Evolutionary conservation across 2,329 filamentous ascomycete species (phyloP).

Genomic region (Emmonsiellopsis sp.): DNA sequence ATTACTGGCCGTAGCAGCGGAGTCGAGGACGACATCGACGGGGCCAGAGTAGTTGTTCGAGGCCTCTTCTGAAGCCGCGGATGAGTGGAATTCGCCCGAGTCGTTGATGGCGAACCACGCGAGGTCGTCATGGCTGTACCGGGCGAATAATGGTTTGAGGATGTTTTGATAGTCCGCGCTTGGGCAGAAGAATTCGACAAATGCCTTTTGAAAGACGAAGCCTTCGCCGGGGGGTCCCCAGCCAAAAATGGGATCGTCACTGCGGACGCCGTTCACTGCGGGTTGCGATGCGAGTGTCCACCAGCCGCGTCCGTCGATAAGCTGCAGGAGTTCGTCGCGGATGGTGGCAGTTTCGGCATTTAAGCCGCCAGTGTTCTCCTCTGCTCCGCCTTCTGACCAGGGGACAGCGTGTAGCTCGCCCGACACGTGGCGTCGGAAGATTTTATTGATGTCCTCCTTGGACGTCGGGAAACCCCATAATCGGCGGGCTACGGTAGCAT

Average conservation of each 20-base stretch:
- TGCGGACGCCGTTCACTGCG: conserved; percentile 76
- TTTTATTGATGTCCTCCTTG: conserved; percentile 60
- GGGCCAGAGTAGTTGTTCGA: conserved; percentile 7
- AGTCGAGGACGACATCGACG: conserved; percentile 20
- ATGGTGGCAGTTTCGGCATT: conserved; percentile 74
- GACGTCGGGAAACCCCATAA: conserved; percentile 76
- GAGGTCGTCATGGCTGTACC: conserved; percentile 55
- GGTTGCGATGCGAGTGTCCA: conserved; percentile 96
- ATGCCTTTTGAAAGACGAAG: conserved; percentile 96
- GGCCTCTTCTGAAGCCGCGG: conserved; percentile 22
- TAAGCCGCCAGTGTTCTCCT: conserved; percentile 37
- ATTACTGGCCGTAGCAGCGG: conserved; percentile 40
- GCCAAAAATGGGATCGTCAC: conserved; percentile 70
- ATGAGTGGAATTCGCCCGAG: conserved; percentile 67
- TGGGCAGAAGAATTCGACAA: conserved; percentile 92
- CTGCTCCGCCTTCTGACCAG: conserved; percentile 75
- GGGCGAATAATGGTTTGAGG: conserved; percentile 55
- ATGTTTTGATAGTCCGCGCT: conserved; percentile 56
- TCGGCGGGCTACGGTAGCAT: conserved; percentile 68
- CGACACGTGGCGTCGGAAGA: conserved; percentile 74
- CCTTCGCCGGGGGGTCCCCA: conserved; percentile 82
- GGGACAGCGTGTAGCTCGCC: conserved; percentile 75
- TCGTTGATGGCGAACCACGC: conserved; percentile 84
- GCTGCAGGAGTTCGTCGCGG: conserved; percentile 59
- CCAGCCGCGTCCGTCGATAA: conserved; percentile 75